Base-by-base conservation (phyloP, 306 rosid genomes). In the Benincasa hispida region DNA sequence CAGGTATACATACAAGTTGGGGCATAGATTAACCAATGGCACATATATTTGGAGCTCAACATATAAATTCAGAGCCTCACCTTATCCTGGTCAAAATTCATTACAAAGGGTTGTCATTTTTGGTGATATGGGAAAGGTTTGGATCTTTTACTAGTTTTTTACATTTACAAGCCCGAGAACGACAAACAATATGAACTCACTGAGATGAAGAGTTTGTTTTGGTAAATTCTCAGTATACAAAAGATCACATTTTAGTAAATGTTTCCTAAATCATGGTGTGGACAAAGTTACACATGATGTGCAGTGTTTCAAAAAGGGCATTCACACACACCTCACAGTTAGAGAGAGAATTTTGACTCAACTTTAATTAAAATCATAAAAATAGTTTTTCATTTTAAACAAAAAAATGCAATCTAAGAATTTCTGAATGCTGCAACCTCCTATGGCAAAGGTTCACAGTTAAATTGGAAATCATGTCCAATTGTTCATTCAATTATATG, bases 81-180 rank as follows among this genome's bases (percentile, higher is more conserved):
- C 98, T 68, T 93, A 86, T 87, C 98, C 96, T 21, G 96, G 98
- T 69, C 97, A 93, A 88, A 90, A 90, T 80, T 93, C 98, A 24
- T 54, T 87, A 76, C 98, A 91, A 77, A 89, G 90, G 10, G 89
- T 93, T 47, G 86, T 93, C 83, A 85, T 93, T 85, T 93, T 93
- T 69, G 98, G 97, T 42, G 97, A 93, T 84, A 87, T 93, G 97
- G 98, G 97, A 83, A 93, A 93, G 97, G 98, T 93, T 80, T 76
- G 83, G 34, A 72, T 56, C 79, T 60, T 22, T 70, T 78, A 19
- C 10, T 59, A 39, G 21, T 58, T 7, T 76, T 47, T 76, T 76
- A 58, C 15, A 30, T 53, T 53, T 50, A 6, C 5, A 28, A 73
- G 45, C 17, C 61, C 27, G 19, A 12, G 59, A 58, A 22, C 55